Conservation (phyloP, 2,329 filamentous ascomycete genomes). For the Venturia pyrina region DNA sequence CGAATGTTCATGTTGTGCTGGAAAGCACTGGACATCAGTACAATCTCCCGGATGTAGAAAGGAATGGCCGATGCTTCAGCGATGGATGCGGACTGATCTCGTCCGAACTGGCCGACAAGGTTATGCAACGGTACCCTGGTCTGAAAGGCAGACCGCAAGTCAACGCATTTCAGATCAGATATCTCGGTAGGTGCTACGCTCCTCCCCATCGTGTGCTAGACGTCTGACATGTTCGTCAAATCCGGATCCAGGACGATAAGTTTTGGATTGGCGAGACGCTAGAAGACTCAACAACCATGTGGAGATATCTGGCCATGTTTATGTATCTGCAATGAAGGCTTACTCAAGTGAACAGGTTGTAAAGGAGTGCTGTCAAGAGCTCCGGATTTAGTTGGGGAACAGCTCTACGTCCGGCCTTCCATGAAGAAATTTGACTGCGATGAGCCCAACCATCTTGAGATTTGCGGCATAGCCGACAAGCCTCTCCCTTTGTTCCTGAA, state of each 20-base stretch:
- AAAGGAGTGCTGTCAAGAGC: conserved; percentile 76
- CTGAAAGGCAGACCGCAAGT: conserved; percentile 32
- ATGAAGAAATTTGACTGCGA: conserved; percentile 69
- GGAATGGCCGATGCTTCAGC: conserved; percentile 56
- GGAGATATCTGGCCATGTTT: no score
- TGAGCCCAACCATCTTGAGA: conserved; percentile 50
- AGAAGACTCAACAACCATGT: no score
- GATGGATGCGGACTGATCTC: conserved; percentile 75
- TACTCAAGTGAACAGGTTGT: no score
- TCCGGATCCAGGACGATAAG: no score
- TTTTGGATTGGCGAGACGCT: no score
- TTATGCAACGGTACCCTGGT: not conserved
- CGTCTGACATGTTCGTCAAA: no score
- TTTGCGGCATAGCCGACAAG: conserved; percentile 58
- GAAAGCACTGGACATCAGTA: conserved; percentile 20
- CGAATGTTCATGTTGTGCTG: conserved; percentile 30
- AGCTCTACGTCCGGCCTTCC: conserved; percentile 55
- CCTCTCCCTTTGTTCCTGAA: conserved; percentile 65
- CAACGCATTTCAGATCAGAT: conserved; percentile 66
- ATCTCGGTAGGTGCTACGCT: conserved; percentile 44
- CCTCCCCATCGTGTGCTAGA: no score
- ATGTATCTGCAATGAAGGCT: no score
- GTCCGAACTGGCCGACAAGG: conserved; percentile 35
- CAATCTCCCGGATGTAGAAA: conserved; percentile 42
- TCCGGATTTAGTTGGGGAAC: conserved; percentile 44